Evolutionary conservation across 1,139 yeast species (phyloP).

Genomic region (Sugiyamaella japonica): DNA sequence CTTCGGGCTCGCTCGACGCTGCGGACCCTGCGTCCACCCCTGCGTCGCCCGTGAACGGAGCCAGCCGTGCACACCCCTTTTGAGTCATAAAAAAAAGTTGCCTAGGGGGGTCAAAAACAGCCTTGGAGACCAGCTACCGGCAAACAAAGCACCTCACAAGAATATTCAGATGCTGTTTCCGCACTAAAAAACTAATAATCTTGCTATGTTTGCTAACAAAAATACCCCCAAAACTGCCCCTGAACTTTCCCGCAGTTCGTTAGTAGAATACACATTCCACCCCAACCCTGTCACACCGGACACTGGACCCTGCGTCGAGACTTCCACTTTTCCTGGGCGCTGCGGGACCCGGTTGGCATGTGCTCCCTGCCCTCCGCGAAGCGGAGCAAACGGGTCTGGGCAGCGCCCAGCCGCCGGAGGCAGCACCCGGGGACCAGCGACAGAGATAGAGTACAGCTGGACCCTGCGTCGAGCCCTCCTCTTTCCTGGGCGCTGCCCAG

Average conservation of each 20-base stretch:
- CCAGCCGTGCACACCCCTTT: not conserved
- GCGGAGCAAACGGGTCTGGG: too few relatives aligned
- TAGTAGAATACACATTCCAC: not conserved
- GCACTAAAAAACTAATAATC: not conserved
- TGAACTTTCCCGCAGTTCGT: not conserved
- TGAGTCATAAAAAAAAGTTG: not conserved
- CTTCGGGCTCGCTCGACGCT: too few relatives aligned
- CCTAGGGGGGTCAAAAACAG: not conserved
- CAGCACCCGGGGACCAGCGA: too few relatives aligned
- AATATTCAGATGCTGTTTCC: not conserved
- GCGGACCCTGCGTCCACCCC: not conserved
- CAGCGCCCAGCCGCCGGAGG: too few relatives aligned
- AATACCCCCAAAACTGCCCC: not conserved
- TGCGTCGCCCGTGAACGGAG: not conserved
- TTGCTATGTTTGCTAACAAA: not conserved
- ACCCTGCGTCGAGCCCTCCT: too few relatives aligned
- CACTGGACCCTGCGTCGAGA: too few relatives aligned
- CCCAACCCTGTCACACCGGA: too few relatives aligned
- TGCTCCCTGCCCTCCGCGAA: too few relatives aligned
- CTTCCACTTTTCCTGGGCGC: too few relatives aligned
- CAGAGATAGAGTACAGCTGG: too few relatives aligned
- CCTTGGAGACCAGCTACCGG: not conserved
- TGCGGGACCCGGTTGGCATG: too few relatives aligned
- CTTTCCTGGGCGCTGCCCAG: too few relatives aligned
- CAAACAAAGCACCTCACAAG: not conserved